Evolutionary conservation across 2,329 filamentous ascomycete species (phyloP), one percentile per base, ranked within the genome.

Genomic region (Ophiostoma sp.): DNA sequence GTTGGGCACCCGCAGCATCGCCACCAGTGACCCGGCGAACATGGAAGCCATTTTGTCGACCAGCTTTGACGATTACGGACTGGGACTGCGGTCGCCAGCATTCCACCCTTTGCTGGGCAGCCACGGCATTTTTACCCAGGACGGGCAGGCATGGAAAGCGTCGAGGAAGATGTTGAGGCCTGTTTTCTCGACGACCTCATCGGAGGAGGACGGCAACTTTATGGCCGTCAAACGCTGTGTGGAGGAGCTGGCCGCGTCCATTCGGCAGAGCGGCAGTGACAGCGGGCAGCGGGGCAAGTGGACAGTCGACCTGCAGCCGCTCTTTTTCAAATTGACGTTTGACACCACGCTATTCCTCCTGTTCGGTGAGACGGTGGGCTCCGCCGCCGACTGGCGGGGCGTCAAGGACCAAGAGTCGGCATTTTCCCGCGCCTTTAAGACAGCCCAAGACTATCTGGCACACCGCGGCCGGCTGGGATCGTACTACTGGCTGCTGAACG

Each of bases 1-100:
- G 19, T 45, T 69, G 15, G 66, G 66, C n/a, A 42, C 48, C 3
- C 66, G 66, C 48, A n/a, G 66, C 48, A 69, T 69, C 19, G 45
- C 17, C 45, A 69, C 66, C 7, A 69, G 5, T 17, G 66, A 69
- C 9, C 66, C 66, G 1, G 66, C 66, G 25, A 69, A 69, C 17
- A 17, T 69, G 17, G 64, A 69, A 28, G 64, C 42, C 7, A 33
- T 69, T 9, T 78, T 85, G 8, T 81, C 83, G 0, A 81, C 80
- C 3, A 78, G 82, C 55, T 85, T 85, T 76, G 78, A 82, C 61
- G 83, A 85, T 72, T 85, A 82, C 64, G 76, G 75, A 4, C 61
- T 82, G 28, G 79, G 79, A 3, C 22, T 70, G 7, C 68, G 76
- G 15, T 72, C 68, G 55, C 73, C 69, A 15, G 75, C 74, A 17